Evolutionary conservation across 2,329 filamentous ascomycete genomes (phyloP).

Genomic region (Cryphonectria radicalis): DNA sequence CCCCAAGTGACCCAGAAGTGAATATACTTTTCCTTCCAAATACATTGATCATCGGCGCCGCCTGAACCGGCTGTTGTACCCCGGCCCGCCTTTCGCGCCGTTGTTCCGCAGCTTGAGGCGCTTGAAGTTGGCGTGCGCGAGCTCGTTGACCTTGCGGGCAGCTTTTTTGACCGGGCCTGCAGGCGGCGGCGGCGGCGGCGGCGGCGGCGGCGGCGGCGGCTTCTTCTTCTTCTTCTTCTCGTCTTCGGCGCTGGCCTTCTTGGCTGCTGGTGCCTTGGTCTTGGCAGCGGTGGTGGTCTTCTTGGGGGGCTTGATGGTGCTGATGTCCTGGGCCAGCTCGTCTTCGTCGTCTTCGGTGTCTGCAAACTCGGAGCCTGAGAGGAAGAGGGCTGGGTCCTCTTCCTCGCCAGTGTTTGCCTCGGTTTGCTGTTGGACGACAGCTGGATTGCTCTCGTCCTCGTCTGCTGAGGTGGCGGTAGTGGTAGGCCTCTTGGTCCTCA

Average conservation of each 20-base stretch:
- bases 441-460: constrained; percentile 38
- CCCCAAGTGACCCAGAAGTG: not conserved
- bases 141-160: constrained; percentile 64
- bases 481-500: constrained; percentile 51
- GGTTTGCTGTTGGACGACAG: constrained; percentile 32
- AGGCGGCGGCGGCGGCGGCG: too few species aligned
- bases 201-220: too few species aligned
- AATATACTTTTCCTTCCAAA: too few species aligned
- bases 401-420: constrained; percentile 36
- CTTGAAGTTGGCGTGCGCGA: constrained; percentile 70
- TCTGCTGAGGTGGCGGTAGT: constrained; percentile 36
- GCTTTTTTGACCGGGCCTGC: constrained; percentile 53
- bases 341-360: constrained; percentile 43
- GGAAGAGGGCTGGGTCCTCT: constrained; percentile 39
- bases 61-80: constrained; percentile 61
- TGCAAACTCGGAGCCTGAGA: constrained; percentile 47
- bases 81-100: constrained; percentile 65
- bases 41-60: constrained; percentile 45
- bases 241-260: constrained; percentile 35
- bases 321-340: constrained; percentile 41
- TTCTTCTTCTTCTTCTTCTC: constrained; percentile 34
- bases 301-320: constrained; percentile 16
- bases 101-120: constrained; percentile 65
- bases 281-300: constrained; percentile 31
- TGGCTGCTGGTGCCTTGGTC: constrained; percentile 28